Conservation (phyloP, 129 eudicot species). For the Lonicera japonica region DNA sequence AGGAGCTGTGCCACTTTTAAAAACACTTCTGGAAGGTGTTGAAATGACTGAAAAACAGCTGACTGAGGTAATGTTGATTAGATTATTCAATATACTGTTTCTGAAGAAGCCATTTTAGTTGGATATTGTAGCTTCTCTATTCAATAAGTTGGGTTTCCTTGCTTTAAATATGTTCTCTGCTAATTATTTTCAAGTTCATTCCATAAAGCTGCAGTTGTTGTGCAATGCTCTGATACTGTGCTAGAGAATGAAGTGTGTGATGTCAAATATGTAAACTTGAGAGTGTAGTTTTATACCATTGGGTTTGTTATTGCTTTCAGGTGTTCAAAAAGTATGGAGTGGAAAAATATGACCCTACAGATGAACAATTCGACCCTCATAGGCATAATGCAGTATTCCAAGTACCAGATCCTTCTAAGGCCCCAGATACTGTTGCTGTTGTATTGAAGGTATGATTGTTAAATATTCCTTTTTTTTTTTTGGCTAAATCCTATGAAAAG, state of each 20-base stretch:
- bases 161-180: background rate
- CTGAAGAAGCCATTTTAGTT: background rate
- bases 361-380: slow-evolving; percentile 89
- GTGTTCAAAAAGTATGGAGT: slow-evolving; percentile 82
- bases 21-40: slow-evolving; percentile 84
- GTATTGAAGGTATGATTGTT: slow-evolving; percentile 63
- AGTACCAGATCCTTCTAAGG: slow-evolving; percentile 74
- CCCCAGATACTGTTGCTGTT: slow-evolving; percentile 70
- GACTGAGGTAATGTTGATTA: slow-evolving; percentile 47
- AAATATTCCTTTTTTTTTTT: too few species aligned
- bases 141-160: background rate
- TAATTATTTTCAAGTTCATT: background rate
- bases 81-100: background rate
- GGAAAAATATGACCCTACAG: slow-evolving; percentile 66
- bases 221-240: background rate
- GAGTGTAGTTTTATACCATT: background rate
- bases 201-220: background rate
- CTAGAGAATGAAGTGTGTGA: background rate
- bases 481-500: background rate
- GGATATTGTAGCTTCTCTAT: background rate
- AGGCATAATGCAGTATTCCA: slow-evolving; percentile 88
- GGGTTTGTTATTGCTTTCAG: slow-evolving; percentile 24
- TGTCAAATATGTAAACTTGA: background rate
- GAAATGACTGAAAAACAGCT: slow-evolving; percentile 93
- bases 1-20: slow-evolving; percentile 79